Conservation (phyloP, 2,329 filamentous ascomycete genomes). For the Xylariaceae sp. region DNA sequence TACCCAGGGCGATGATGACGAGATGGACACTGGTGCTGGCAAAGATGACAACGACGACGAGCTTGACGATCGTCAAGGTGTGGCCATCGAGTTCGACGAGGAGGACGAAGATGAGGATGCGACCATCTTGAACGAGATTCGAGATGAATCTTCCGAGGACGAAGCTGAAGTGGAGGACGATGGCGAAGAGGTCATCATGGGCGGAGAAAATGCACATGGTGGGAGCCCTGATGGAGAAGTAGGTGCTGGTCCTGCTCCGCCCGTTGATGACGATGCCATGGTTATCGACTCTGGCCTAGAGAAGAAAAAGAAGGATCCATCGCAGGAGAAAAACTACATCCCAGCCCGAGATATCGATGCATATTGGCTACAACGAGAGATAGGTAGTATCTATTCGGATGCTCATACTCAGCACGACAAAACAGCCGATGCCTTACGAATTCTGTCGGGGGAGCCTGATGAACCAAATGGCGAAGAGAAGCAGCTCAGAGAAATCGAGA, state of each 20-base stretch:
- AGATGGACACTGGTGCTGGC: conserved; percentile 68
- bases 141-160: conserved; percentile 81
- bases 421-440: conserved; percentile 77
- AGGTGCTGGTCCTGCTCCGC: conserved; percentile 47
- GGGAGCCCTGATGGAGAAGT: conserved; percentile 48
- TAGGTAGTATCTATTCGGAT: conserved; percentile 84
- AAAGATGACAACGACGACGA: conserved; percentile 68
- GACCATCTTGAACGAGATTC: conserved; percentile 77
- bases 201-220: conserved; percentile 50
- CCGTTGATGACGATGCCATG: conserved; percentile 70
- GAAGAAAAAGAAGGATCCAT: conserved; percentile 44
- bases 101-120: conserved; percentile 82
- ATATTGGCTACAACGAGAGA: conserved; percentile 93
- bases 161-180: conserved; percentile 65
- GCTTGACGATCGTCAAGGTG: conserved; percentile 90
- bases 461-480: conserved; percentile 75
- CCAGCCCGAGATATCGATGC: conserved; percentile 90
- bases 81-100: conserved; percentile 95
- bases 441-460: conserved; percentile 73
- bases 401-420: conserved; percentile 93
- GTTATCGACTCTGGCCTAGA: conserved; percentile 70
- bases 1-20: conserved; percentile 91
- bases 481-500: conserved; percentile 88
- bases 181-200: conserved; percentile 55
- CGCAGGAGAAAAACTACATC: conserved; percentile 61